Conservation (phyloP, 331 rosid species). For the Acacia concinna region DNA sequence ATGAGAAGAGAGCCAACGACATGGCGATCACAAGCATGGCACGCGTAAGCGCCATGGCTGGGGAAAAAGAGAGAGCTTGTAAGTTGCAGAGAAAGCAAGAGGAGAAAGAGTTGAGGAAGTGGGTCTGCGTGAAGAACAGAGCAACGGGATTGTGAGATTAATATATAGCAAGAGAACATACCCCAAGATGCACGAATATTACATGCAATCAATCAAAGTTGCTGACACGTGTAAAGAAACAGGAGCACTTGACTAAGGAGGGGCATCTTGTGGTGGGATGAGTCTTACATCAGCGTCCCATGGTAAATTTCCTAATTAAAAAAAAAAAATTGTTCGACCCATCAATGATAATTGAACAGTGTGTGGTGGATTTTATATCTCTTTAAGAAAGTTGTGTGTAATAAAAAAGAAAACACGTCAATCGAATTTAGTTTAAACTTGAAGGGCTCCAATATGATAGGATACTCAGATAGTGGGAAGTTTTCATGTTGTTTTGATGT, state of each 20-base stretch:
- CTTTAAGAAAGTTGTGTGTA: no score
- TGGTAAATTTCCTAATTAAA: not conserved
- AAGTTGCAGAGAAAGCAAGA: not conserved
- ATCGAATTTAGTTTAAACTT: no score
- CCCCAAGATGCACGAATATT: constrained; percentile 1
- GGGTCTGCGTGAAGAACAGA: constrained; percentile 18
- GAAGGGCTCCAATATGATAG: no score
- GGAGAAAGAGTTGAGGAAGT: not conserved
- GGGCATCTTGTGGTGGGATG: constrained; percentile 4
- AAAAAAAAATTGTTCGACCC: no score
- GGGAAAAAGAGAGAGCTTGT: not conserved
- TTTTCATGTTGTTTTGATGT: not conserved
- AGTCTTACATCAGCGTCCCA: not conserved
- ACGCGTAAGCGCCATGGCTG: constrained; percentile 50
- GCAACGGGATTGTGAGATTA: constrained; percentile 22
- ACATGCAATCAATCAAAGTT: not conserved
- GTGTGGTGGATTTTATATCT: no score
- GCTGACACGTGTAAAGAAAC: constrained; percentile 16
- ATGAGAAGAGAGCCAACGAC: constrained; percentile 41
- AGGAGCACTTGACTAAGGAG: not conserved
- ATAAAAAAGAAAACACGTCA: no score
- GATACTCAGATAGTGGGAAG: no score
- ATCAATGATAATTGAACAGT: no score
- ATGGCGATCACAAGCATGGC: constrained; percentile 52
- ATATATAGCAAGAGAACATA: constrained; percentile 22